Percentiles rank a stretch among this genome's conserved stretches.
phyloP scores from a whole-genome alignment of 495 filamentous ascomycete species.

The Hyaloscypha hepaticicola region DNA sequence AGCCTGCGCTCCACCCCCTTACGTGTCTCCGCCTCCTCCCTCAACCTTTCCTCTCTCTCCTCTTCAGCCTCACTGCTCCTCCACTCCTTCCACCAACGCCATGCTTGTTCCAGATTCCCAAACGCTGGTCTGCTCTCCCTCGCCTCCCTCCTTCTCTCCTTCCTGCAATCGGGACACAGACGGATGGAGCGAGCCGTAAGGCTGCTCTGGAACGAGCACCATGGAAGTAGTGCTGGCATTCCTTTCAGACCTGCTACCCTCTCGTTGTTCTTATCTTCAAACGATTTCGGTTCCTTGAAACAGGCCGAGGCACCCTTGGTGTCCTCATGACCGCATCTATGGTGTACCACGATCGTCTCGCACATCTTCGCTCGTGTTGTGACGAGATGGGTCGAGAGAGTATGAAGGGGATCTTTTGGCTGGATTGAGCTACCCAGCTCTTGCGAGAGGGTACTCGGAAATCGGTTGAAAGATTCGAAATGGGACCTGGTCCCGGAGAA shows the following conservation, averaged over 20 bases:
- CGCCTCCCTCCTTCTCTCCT: slow-evolving; percentile 1
- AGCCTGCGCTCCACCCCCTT: neutral
- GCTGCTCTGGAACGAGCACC: neutral
- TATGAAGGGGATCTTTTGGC: neutral
- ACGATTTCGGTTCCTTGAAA: neutral
- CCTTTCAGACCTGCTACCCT: neutral
- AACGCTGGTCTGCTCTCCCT: neutral
- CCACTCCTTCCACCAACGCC: neutral
- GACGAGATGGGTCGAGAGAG: neutral
- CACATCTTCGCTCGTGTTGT: neutral
- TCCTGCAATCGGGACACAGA: slow-evolving; percentile 9
- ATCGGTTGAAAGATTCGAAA: neutral
- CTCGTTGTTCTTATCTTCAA: neutral
- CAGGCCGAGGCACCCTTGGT: neutral
- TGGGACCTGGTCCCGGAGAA: neutral
- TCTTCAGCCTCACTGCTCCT: neutral
- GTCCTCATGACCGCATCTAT: slow-evolving; percentile 5
- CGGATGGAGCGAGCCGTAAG: neutral
- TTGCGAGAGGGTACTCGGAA: neutral
- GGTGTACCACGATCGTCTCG: neutral
- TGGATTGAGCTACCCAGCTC: neutral
- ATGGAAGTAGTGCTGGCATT: slow-evolving; percentile 3
- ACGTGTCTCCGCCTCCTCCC: neutral
- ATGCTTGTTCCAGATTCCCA: neutral
- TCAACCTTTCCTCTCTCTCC: neutral